A percentile compares a stretch with the other conserved stretches of the same genome.
These are phyloP conservation scores for Gynandropsis gynandra DNA, from an alignment of 345 rosid genomes.

Conservation along the genomic window DNA sequence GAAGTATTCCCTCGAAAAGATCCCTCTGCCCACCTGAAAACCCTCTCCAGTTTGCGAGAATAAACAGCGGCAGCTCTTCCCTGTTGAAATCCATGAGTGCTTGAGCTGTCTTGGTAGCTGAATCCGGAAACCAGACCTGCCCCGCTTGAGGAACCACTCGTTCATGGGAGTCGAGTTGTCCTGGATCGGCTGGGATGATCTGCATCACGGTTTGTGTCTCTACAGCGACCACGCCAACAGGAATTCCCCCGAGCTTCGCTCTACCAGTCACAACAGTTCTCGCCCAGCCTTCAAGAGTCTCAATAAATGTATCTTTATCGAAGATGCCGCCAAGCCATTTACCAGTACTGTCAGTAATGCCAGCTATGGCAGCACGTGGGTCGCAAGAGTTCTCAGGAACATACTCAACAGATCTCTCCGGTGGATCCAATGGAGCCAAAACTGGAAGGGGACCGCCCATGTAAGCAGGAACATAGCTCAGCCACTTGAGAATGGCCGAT, in stretches of 20 bases:
- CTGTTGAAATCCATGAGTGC: slow-evolving; percentile 90
- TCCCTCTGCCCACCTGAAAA: slow-evolving; percentile 99
- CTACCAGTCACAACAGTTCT: slow-evolving; percentile 99
- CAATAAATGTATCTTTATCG: slow-evolving; percentile 88
- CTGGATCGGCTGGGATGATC: slow-evolving; percentile 98
- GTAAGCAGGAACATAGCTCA: slow-evolving; percentile 77
- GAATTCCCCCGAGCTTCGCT: slow-evolving; percentile 98
- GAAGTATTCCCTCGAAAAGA: slow-evolving; percentile 98
- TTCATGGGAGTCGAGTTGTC: slow-evolving; percentile 99
- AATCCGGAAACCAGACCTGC: slow-evolving; percentile 99
- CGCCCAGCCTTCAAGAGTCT: slow-evolving; percentile 98
- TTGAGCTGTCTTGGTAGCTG: slow-evolving; percentile 95
- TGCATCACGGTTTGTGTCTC: slow-evolving; percentile 99
- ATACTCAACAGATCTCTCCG: slow-evolving; percentile 85
- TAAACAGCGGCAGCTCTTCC: slow-evolving; percentile 93
- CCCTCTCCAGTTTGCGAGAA: slow-evolving; percentile 98
- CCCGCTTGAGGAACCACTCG: slow-evolving; percentile 99
- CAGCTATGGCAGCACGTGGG: slow-evolving; percentile 95
- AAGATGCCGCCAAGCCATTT: slow-evolving; percentile 96
- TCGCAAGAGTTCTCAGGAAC: slow-evolving; percentile 86
- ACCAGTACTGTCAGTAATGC: slow-evolving; percentile 51
- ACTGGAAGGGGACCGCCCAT: slow-evolving; percentile 82
- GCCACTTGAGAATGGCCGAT: slow-evolving; percentile 86
- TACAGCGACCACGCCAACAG: slow-evolving; percentile 94
- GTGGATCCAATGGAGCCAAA: slow-evolving; percentile 54